These are phyloP conservation scores for Imleria badia DNA, from an alignment of 768 basidiomycete species.

Conservation along the genomic window DNA sequence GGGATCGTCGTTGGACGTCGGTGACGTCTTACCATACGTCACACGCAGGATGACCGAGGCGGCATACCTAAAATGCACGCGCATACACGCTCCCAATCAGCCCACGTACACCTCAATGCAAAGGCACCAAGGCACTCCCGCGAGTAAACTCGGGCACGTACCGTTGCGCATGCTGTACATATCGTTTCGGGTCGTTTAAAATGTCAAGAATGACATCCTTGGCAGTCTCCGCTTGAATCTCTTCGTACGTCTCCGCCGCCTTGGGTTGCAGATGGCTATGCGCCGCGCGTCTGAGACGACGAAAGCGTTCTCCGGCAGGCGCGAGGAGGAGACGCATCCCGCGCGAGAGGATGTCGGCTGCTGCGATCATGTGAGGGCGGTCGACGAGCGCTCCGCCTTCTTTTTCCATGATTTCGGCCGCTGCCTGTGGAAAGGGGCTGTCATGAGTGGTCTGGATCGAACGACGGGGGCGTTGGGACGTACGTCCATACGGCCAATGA, in stretches of 20 bases:
- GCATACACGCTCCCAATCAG: neutral
- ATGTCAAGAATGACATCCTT: constrained; percentile 19
- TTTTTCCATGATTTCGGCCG: constrained; percentile 60
- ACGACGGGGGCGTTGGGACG: neutral
- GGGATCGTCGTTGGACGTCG: constrained; percentile 18
- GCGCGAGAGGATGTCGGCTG: constrained; percentile 51
- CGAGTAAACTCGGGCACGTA: neutral
- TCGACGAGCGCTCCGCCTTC: constrained; percentile 51
- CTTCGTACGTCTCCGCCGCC: constrained; percentile 43
- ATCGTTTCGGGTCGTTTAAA: constrained; percentile 12
- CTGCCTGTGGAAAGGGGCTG: constrained; percentile 49
- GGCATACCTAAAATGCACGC: constrained; percentile 17
- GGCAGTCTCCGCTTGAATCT: constrained; percentile 39
- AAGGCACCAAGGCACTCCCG: neutral
- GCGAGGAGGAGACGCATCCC: constrained; percentile 54
- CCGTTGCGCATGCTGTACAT: constrained; percentile 15
- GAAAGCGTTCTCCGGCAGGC: constrained; percentile 51
- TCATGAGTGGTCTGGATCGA: constrained; percentile 6
- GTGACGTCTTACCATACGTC: constrained; percentile 26
- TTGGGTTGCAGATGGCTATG: constrained; percentile 55
- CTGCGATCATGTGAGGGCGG: constrained; percentile 49
- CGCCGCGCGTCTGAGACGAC: constrained; percentile 52
- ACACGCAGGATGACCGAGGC: constrained; percentile 21
- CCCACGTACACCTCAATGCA: neutral
- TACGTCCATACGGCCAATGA: constrained; percentile 22